phyloP scores from a whole-genome alignment of 106 monocot species.

The Dendrobium nobile region DNA sequence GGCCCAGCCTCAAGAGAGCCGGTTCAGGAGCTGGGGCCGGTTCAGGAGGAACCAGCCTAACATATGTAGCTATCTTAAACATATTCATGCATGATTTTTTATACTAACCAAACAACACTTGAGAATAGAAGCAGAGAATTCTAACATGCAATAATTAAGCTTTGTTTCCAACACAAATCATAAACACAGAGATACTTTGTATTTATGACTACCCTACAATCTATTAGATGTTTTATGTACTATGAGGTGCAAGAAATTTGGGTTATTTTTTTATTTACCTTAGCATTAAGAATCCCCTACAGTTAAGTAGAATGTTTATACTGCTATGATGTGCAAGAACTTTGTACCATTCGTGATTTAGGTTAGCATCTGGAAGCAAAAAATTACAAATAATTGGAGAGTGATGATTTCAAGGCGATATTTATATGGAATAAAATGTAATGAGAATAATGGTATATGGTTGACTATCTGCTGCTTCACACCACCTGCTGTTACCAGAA shows the following conservation, averaged over 20 bases:
- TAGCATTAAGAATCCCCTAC: neutral
- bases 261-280: neutral
- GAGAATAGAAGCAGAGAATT: too few species aligned
- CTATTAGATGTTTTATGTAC: neutral
- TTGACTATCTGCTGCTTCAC: neutral
- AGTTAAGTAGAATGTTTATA: neutral
- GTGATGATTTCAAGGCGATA: neutral
- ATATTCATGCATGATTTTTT: too few species aligned
- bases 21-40: too few species aligned
- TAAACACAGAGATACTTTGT: neutral
- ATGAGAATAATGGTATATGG: neutral
- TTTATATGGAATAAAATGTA: neutral
- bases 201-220: neutral
- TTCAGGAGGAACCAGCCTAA: neutral
- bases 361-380: neutral
- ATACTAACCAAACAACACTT: neutral
- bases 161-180: neutral
- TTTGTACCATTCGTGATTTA: neutral
- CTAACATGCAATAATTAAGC: neutral
- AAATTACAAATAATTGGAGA: neutral
- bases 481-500: neutral
- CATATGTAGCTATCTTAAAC: neutral
- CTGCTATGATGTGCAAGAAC: neutral
- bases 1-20: too few species aligned
- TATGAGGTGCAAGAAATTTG: neutral